Conservation (phyloP, 208 protist genomes). For the Crithidia brevicula region DNA sequence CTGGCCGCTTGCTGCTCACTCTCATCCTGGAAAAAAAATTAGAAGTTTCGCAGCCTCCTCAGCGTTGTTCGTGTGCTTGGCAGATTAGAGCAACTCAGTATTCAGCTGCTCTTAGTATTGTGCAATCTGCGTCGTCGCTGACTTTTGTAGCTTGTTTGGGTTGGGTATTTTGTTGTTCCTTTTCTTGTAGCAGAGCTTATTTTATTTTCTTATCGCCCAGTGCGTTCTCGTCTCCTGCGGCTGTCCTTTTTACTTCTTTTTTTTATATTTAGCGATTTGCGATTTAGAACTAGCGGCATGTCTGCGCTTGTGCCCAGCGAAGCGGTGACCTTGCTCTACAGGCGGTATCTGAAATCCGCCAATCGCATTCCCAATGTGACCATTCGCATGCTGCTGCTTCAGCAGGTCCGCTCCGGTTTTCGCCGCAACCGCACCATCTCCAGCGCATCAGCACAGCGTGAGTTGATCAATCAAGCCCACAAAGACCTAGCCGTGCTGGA, state of each 20-base stretch:
- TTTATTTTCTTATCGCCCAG: neutral
- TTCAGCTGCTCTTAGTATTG: neutral
- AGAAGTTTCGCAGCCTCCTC: too few relatives aligned
- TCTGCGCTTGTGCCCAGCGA: constrained; percentile 81
- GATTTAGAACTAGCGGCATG: constrained; percentile 35
- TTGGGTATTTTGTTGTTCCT: neutral
- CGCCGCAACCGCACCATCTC: constrained; percentile 67
- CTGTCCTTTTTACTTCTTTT: neutral
- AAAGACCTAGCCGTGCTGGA: constrained; percentile 86
- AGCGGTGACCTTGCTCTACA: constrained; percentile 82
- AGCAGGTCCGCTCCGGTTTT: constrained; percentile 84
- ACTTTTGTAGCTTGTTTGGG: neutral
- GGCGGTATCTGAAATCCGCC: constrained; percentile 86
- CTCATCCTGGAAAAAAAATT: too few relatives aligned
- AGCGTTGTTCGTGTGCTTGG: neutral
- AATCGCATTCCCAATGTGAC: constrained; percentile 88
- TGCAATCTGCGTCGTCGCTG: too few relatives aligned
- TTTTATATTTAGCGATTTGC: constrained; percentile 1
- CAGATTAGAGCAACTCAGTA: neutral
- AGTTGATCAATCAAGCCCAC: constrained; percentile 83
- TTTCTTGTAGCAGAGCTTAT: neutral
- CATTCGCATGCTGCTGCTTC: constrained; percentile 86
- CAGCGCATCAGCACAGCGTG: constrained; percentile 78
- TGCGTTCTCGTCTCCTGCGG: neutral
- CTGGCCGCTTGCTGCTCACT: too few relatives aligned